Evolutionary conservation across 2,329 filamentous ascomycete species (phyloP).

Genomic region (Pseudocercospora cruenta): DNA sequence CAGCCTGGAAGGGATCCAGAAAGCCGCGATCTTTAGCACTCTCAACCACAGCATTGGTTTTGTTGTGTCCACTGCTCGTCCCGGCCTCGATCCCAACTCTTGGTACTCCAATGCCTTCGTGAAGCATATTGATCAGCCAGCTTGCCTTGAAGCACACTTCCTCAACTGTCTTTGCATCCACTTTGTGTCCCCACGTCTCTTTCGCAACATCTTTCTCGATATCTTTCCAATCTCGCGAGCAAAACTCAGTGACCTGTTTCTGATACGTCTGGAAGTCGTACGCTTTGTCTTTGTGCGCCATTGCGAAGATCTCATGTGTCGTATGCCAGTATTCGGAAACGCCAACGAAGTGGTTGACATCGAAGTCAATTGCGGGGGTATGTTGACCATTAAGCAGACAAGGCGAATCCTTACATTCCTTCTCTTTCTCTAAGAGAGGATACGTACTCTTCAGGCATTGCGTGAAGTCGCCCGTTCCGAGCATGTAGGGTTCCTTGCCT

Average conservation of each 20-base stretch:
- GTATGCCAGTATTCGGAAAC: slow-evolving; percentile 99
- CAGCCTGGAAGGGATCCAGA: slow-evolving; percentile 83
- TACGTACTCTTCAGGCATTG: slow-evolving; percentile 82
- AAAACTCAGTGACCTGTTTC: slow-evolving; percentile 80
- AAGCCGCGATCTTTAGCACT: slow-evolving; percentile 72
- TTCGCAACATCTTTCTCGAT: slow-evolving; percentile 69
- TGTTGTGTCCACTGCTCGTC: slow-evolving; percentile 66
- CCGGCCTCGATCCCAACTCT: slow-evolving; percentile 69
- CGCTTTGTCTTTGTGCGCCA: slow-evolving; percentile 72
- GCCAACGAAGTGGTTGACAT: slow-evolving; percentile 95
- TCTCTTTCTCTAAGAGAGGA: slow-evolving; percentile 86
- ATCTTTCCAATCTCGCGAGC: slow-evolving; percentile 76
- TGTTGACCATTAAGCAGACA: slow-evolving; percentile 91
- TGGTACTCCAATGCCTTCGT: slow-evolving; percentile 93
- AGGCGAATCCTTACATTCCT: slow-evolving; percentile 77
- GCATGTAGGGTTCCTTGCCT: slow-evolving; percentile 57
- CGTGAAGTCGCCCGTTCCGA: slow-evolving; percentile 85
- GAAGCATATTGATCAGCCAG: slow-evolving; percentile 95
- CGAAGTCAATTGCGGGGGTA: slow-evolving; percentile 93
- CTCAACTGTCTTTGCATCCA: slow-evolving; percentile 72
- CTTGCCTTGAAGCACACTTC: slow-evolving; percentile 97
- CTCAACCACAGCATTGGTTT: slow-evolving; percentile 70
- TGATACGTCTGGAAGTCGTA: slow-evolving; percentile 94
- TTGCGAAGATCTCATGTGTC: slow-evolving; percentile 88
- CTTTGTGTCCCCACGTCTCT: slow-evolving; percentile 74